phyloP scores from a whole-genome alignment of 2,329 filamentous ascomycete genomes.

The Fusarium chlamydosporum region DNA sequence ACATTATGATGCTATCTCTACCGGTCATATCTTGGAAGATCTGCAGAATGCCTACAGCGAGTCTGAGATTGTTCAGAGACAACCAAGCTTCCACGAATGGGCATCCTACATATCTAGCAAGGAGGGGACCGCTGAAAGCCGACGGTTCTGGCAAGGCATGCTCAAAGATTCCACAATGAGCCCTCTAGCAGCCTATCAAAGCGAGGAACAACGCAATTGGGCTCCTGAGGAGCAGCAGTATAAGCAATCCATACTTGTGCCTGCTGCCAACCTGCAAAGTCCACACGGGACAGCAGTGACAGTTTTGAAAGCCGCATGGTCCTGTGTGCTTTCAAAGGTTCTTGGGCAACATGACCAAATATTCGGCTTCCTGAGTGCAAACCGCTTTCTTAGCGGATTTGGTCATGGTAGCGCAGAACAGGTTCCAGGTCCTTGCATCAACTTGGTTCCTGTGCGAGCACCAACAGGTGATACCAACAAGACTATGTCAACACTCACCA shows the following conservation, averaged over 20 bases:
- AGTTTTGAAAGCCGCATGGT: background rate
- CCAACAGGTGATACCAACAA: background rate
- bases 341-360: background rate
- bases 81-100: constrained; percentile 1
- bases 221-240: background rate
- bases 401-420: too few species aligned
- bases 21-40: background rate
- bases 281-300: background rate
- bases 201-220: background rate
- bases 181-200: background rate
- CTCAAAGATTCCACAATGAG: background rate
- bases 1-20: background rate
- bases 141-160: background rate
- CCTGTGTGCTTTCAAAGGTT: background rate
- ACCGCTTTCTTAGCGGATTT: background rate
- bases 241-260: background rate
- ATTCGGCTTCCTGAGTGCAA: constrained; percentile 1
- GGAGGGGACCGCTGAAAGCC: background rate
- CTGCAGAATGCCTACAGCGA: background rate
- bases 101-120: background rate
- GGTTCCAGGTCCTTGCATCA: constrained; percentile 2
- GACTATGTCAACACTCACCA: background rate
- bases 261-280: background rate
- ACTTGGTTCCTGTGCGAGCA: background rate
- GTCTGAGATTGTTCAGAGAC: background rate